Base-by-base conservation (phyloP, 495 filamentous ascomycete genomes). In the Penicillium salamii region DNA sequence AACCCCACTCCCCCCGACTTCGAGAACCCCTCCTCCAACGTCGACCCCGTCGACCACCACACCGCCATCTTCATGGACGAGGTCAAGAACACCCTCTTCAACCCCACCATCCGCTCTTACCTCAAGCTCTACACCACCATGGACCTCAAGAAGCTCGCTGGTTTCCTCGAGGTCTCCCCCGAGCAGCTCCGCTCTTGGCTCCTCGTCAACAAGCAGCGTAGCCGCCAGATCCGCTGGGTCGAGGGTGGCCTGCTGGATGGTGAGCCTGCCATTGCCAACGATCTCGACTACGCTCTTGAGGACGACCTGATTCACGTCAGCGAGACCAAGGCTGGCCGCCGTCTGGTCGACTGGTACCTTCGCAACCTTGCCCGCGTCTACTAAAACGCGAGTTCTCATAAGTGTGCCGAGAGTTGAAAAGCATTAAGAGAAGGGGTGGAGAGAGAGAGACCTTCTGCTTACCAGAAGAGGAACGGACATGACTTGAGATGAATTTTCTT, bases 111-210 rank as follows among this genome's bases (percentile, higher is more conserved):
- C 61, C 95, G 92, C 75, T 96, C 91, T 45, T 98, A 97, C 78
- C 82, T 98, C 49, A 93, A 95, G 67, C 90, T 98, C 46, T 98
- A 98, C 80, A 97, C 95, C 33, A 98, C 95, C 53, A 97, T 97
- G 90, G 93, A 98, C 64, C 76, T 98, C 54, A 92, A 95, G 78
- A 98, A 98, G 75, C 82, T 98, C 46, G 92, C 93, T 47, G 91
- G 90, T 43, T 97, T 98, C 82, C 78, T 98, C 39, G 91, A 97
- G 54, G 89, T 96, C 37, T 83, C 95, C 67, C 87, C 91, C 3
- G 95, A 97, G 71, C 86, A 91, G 71, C 78, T 98, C 59, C 79
- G 93, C 54, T 84, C 84, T 29, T 93, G 90, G 84, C 75, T 98
- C 40, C 72, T 97, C 33, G 90, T 98, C 34, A 97, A 95, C 78